phyloP scores from a whole-genome alignment of 2,329 filamentous ascomycete species.

The Paramyrothecium sp. region DNA sequence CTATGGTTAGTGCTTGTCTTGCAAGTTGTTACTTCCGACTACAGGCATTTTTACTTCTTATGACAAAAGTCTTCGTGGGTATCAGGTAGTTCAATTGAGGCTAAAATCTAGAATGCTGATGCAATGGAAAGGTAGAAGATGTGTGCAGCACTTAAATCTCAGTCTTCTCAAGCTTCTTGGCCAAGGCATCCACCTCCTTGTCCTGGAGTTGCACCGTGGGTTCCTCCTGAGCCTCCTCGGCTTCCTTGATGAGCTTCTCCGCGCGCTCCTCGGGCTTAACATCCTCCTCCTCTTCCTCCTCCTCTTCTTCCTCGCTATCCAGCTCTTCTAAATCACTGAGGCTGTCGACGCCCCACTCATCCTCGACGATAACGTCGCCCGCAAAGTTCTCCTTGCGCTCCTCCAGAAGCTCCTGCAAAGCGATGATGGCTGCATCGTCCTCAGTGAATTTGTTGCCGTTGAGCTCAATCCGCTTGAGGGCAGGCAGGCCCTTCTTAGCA shows the following conservation, averaged over 20 bases:
- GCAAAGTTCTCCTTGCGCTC: slow-evolving; percentile 73
- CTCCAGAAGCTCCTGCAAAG: slow-evolving; percentile 70
- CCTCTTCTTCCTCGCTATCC: slow-evolving; percentile 66
- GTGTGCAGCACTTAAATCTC: slow-evolving; percentile 37
- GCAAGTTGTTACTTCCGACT: too few species aligned
- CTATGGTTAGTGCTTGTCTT: too few species aligned
- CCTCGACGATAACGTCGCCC: slow-evolving; percentile 68
- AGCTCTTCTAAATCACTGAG: slow-evolving; percentile 84
- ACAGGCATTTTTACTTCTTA: too few species aligned
- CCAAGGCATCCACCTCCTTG: slow-evolving; percentile 78
- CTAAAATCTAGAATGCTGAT: neutral
- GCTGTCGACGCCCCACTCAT: slow-evolving; percentile 82
- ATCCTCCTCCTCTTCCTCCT: slow-evolving; percentile 66
- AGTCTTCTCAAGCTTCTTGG: slow-evolving; percentile 73
- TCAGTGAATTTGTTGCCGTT: slow-evolving; percentile 96
- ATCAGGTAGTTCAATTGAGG: neutral
- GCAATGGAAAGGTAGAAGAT: neutral
- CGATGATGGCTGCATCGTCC: slow-evolving; percentile 71
- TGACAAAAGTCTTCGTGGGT: neutral
- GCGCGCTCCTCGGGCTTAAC: slow-evolving; percentile 68
- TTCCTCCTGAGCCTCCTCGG: slow-evolving; percentile 70
- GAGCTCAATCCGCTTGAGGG: slow-evolving; percentile 81
- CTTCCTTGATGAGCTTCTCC: slow-evolving; percentile 68
- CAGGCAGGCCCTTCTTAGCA: slow-evolving; percentile 66
- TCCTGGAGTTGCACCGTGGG: slow-evolving; percentile 70